A percentile compares a stretch with the other conserved stretches of the same genome.
phyloP scores from a whole-genome alignment of 202 grass and related monocot species.

The Brachypodium distachyon region DNA sequence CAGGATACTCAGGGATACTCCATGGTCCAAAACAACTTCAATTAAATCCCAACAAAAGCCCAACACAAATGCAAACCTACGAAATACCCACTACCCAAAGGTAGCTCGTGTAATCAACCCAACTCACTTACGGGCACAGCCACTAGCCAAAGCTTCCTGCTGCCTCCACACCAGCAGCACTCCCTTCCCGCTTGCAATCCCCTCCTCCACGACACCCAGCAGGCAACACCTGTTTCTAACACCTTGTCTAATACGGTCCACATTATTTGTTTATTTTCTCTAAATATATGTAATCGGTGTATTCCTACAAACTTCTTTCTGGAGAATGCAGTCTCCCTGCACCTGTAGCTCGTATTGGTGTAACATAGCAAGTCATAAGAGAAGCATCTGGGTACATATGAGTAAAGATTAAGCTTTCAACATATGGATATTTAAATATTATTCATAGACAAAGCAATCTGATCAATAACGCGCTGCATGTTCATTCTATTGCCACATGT shows the following conservation, averaged over 20 bases:
- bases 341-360: background rate
- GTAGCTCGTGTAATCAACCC: background rate
- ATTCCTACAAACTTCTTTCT: background rate
- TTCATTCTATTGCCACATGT: background rate
- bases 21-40: background rate
- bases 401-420: background rate
- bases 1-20: background rate
- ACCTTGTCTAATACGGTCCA: background rate
- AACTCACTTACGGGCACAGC: background rate
- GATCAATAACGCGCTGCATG: background rate
- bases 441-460: background rate
- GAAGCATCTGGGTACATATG: background rate
- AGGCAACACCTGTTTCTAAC: background rate
- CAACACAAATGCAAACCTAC: background rate
- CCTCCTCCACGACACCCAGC: too few relatives aligned
- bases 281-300: background rate
- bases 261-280: background rate
- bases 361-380: background rate
- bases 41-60: background rate
- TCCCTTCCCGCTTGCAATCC: too few relatives aligned
- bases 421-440: slow-evolving; percentile 1
- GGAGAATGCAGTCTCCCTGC: background rate
- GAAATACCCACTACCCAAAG: background rate
- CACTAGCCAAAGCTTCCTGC: background rate
- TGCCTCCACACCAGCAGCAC: background rate